Evolutionary conservation across 2,329 filamentous ascomycete species (phyloP), one percentile per base, ranked within the genome.

Genomic region (Sordariomycetes sp.): DNA sequence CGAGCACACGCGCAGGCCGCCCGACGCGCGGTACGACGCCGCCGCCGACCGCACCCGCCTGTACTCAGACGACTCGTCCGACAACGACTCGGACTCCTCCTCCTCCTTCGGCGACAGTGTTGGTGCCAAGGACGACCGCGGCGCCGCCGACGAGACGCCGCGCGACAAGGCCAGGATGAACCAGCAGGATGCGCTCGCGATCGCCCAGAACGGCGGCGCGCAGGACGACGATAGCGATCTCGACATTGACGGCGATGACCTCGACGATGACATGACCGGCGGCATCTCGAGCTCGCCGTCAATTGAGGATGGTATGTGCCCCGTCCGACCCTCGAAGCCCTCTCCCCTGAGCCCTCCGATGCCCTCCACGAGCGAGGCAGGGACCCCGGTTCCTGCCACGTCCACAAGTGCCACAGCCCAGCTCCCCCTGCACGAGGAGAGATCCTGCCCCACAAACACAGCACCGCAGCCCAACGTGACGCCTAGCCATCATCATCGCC

Each of bases 261-360:
- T 91, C 70, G 91, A 95, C 68, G 79, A 97, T 73, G 93, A 97
- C 72, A 86, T 96, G 85, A 90, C 96, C 88, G 94, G 97, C 77
- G 94, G 94, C 74, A 97, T 99, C 64, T 97, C 93, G 67, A 97
- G 92, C 73, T 97, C 93, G 67, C 94, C 94, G 69, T 97, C 93
- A 66, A 99, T 99, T 73, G 91, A 96, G 79, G 93, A 97, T 87
- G 93, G 93, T 76, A 74, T 72, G 74, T 69, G 40, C 48, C 28
- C 37, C 34, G 37, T 55, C 51, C 40, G 48, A 35, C 8, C 54
- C 22, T n/a, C 53, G 24, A 32, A 50, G 40, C 20, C 22, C 54
- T 24, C 25, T 54, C 37, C 69, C 60, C 61, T 62, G 20, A 50
- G 46, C 22, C 53, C 59, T 61, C 59, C 59, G 64, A n/a, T 24